phyloP scores from a whole-genome alignment of 441 rosid genomes.

The Adansonia rubrostipa region DNA sequence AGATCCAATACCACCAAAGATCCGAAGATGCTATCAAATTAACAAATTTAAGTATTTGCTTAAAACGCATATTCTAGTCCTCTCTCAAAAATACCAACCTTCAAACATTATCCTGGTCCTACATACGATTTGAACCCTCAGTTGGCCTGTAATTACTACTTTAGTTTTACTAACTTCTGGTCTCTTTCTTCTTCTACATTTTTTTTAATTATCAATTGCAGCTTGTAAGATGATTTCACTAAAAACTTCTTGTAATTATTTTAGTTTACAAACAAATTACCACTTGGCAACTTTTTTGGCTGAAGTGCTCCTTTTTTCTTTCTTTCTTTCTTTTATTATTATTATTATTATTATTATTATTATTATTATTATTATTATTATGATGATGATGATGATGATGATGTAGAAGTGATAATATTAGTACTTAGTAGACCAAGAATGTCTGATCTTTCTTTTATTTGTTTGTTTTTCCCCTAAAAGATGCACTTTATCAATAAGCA shows the following conservation, averaged over 20 bases:
- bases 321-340: neutral
- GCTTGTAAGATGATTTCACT: neutral
- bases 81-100: neutral
- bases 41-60: neutral
- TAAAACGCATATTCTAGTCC: neutral
- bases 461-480: neutral
- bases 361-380: no score
- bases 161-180: neutral
- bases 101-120: neutral
- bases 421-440: neutral
- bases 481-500: neutral
- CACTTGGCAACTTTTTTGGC: slow-evolving; percentile 1
- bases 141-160: neutral
- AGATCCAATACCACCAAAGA: neutral
- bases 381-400: no score
- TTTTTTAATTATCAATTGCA: neutral
- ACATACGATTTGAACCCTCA: neutral
- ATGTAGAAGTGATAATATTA: neutral
- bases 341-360: no score
- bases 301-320: neutral
- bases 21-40: neutral
- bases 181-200: neutral
- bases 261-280: neutral
- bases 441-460: neutral
- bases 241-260: neutral